Conservation (phyloP, 139 green algal species). For the Haematococcus lacustris region DNA sequence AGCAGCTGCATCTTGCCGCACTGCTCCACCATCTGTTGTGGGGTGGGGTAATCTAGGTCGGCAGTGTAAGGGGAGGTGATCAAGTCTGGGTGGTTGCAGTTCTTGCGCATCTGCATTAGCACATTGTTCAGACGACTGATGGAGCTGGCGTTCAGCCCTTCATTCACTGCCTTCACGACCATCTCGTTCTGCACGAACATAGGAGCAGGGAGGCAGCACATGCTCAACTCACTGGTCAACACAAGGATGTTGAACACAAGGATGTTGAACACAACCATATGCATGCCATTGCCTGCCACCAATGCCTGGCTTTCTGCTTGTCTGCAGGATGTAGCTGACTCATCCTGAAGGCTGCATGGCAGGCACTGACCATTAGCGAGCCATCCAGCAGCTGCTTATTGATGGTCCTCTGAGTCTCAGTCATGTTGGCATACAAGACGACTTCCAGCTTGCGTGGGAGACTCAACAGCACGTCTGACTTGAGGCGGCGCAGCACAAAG, state of each 20-base stretch:
- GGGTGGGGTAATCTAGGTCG: conserved; percentile 17
- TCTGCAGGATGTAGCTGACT: no score
- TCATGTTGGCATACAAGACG: conserved; percentile 83
- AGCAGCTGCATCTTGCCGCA: conserved; percentile 94
- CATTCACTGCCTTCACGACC: conserved; percentile 20
- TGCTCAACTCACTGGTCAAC: no score
- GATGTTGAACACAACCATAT: no score
- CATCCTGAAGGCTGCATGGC: not conserved
- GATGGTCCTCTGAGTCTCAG: conserved; percentile 59
- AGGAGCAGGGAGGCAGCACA: no score
- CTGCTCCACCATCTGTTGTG: conserved; percentile 57
- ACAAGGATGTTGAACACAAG: not conserved
- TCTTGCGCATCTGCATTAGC: conserved; percentile 90
- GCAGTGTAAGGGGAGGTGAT: conserved; percentile 60
- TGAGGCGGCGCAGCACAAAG: conserved; percentile 88
- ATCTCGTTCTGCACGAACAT: conserved; percentile 28
- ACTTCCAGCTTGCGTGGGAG: conserved; percentile 86
- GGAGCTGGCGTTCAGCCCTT: conserved; percentile 5
- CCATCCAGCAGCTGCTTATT: conserved; percentile 71
- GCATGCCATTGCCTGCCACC: no score
- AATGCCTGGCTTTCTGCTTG: no score
- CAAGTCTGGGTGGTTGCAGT: conserved; percentile 98
- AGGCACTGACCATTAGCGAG: conserved; percentile 47
- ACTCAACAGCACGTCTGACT: conserved; percentile 65
- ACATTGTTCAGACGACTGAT: conserved; percentile 85